These are phyloP conservation scores for Sugiyamaella pinicola DNA, from an alignment of 1,139 yeast species.

Conservation along the genomic window DNA sequence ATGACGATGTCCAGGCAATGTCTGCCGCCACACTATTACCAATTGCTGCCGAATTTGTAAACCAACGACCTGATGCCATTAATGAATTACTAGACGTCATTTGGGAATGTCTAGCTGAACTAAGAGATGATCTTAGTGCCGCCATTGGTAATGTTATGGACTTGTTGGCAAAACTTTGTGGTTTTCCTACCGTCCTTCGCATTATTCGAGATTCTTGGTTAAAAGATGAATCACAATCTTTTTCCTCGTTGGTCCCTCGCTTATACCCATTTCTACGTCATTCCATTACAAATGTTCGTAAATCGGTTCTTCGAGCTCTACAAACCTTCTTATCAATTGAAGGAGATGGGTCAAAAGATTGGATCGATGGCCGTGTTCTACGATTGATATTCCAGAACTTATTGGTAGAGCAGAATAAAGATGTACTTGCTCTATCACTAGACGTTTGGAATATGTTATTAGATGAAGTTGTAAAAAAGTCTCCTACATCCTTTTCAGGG, in stretches of 20 bases:
- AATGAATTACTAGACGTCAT: slow-evolving; percentile 70
- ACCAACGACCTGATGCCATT: slow-evolving; percentile 60
- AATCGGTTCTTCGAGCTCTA: slow-evolving; percentile 81
- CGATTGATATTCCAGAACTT: slow-evolving; percentile 84
- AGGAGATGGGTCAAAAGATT: slow-evolving; percentile 57
- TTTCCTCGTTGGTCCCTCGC: slow-evolving; percentile 82
- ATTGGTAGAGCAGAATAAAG: slow-evolving; percentile 81
- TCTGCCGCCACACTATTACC: slow-evolving; percentile 94
- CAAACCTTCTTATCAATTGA: slow-evolving; percentile 75
- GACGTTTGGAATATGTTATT: slow-evolving; percentile 63
- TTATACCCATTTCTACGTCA: slow-evolving; percentile 92
- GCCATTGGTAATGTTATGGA: slow-evolving; percentile 98
- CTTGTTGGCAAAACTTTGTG: slow-evolving; percentile 81
- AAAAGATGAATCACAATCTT: slow-evolving; percentile 53
- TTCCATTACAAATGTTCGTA: slow-evolving; percentile 88
- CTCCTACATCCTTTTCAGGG: slow-evolving; percentile 29
- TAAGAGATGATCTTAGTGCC: slow-evolving; percentile 90
- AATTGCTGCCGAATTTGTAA: slow-evolving; percentile 80
- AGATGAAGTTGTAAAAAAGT: slow-evolving; percentile 46
- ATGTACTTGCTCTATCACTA: slow-evolving; percentile 65
- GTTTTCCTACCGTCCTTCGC: slow-evolving; percentile 74
- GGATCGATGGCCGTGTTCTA: slow-evolving; percentile 76
- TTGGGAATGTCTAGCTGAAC: slow-evolving; percentile 84
- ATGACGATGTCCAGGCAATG: slow-evolving; percentile 96
- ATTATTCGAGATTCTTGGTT: slow-evolving; percentile 60